Evolutionary conservation across 768 basidiomycete genomes (phyloP), one percentile per base, ranked within the genome.

Genomic region (Phanerochaete carnosa): DNA sequence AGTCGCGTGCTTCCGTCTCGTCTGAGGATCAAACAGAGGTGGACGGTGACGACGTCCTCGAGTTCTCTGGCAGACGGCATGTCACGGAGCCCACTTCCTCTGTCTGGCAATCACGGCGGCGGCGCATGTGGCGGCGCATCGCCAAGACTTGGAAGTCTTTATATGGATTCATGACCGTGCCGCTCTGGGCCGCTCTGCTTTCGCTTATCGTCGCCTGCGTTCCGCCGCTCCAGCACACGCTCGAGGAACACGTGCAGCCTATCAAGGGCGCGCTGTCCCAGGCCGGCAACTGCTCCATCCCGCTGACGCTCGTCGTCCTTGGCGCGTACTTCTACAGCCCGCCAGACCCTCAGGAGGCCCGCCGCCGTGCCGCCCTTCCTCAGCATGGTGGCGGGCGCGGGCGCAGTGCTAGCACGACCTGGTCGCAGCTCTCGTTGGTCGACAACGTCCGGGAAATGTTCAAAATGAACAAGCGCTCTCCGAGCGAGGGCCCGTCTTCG

Each of bases 261-360:
- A 70, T 93, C 61, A 89, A 85, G 66, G 83, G 86, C 29, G 88
- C 92, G 0, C 73, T 95, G 52, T 78, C 76, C 1, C 75, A 77
- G 13, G 86, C 88, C 0, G 92, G 94, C 1, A 85, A 80, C 61
- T 93, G 92, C 62, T 87, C 89, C 11, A 88, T 98, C 62, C 96
- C 95, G 0, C 69, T 98, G 28, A 98, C 95, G 1, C 77, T 97
- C 26, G 81, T 98, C 58, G 94, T 97, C 6, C 86, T 98, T 45
- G 95, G 95, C 12, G 94, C 91, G 15, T 98, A 95, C 78, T 96
- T 96, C 75, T 89, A 86, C 71, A 77, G 76, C 0, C 76, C 79
- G 5, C 74, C 75, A 1, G 62, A 63, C 53, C 56, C 61, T 39
- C 58, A 66, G 53, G 63, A 62, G 39, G 51, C 13, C 22, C 59